Evolutionary conservation across 2,329 filamentous ascomycete species (phyloP).

Genomic region (Aureobasidium sp.): DNA sequence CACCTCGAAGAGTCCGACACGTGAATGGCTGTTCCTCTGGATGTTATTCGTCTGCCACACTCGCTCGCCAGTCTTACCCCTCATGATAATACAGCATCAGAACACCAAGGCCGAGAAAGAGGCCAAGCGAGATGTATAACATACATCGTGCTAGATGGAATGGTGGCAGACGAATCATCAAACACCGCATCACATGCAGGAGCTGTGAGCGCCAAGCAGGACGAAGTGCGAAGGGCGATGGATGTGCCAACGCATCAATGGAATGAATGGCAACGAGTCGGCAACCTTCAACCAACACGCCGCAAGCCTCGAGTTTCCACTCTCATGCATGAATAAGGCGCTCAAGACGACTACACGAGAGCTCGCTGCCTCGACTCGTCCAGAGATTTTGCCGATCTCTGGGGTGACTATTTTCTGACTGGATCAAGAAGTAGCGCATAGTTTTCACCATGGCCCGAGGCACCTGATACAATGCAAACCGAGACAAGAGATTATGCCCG

Average conservation of each 20-base stretch:
- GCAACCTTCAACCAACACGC: neutral
- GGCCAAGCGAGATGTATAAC: neutral
- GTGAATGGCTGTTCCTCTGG: neutral
- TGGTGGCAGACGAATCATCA: neutral
- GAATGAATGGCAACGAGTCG: neutral
- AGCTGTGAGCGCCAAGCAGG: neutral
- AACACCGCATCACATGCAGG: neutral
- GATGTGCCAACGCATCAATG: neutral
- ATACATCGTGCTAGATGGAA: neutral
- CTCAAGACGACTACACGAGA: neutral
- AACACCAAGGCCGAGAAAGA: neutral
- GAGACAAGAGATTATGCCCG: neutral
- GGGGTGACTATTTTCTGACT: neutral
- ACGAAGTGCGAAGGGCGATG: neutral
- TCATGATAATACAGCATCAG: neutral
- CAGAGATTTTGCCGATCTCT: neutral
- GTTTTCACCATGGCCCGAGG: neutral
- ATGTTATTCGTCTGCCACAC: neutral
- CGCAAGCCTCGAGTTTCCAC: neutral
- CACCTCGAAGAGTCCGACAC: neutral
- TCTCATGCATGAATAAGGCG: neutral
- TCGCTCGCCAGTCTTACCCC: neutral
- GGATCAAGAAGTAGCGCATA: no score
- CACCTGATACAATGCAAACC: neutral
- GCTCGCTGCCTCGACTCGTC: no score